A percentile compares a stretch with the other conserved stretches of the same genome.
Evolutionary conservation across 306 rosid species (phyloP).

Genomic region (Vigna radiata): DNA sequence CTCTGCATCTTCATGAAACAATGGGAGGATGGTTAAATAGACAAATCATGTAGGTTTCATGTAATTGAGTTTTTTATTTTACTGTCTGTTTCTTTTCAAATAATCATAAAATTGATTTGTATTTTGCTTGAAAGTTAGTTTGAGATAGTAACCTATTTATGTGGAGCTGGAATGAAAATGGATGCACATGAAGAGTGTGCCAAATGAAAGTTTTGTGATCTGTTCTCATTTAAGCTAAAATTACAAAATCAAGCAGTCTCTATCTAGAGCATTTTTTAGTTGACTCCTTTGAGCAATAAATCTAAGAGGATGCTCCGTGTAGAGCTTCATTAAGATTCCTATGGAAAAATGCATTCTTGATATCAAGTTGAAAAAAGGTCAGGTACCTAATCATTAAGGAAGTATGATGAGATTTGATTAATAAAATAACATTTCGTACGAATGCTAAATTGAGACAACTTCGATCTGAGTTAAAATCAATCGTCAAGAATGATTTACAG

Average conservation of each 20-base stretch:
- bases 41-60: constrained; percentile 69
- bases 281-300: too few species aligned
- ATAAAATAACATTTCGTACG: not conserved
- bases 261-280: not conserved
- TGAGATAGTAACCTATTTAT: constrained; percentile 9
- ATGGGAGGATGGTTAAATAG: constrained; percentile 90
- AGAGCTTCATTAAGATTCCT: too few species aligned
- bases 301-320: too few species aligned
- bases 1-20: constrained; percentile 85
- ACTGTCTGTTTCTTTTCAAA: not conserved
- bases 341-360: too few species aligned
- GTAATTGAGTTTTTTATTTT: constrained; percentile 31
- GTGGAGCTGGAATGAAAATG: constrained; percentile 13
- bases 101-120: constrained; percentile 7
- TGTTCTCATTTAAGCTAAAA: constrained; percentile 21
- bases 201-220: not conserved
- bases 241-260: constrained; percentile 7
- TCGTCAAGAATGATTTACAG: too few species aligned
- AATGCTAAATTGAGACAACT: not conserved
- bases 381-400: too few species aligned
- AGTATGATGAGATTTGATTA: too few species aligned
- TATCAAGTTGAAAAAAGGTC: too few species aligned
- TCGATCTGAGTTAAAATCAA: not conserved
- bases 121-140: constrained; percentile 29
- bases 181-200: not conserved